Evolutionary conservation across 768 basidiomycete genomes (phyloP), one percentile per base, ranked within the genome.

Genomic region (Lyophyllum semitale): DNA sequence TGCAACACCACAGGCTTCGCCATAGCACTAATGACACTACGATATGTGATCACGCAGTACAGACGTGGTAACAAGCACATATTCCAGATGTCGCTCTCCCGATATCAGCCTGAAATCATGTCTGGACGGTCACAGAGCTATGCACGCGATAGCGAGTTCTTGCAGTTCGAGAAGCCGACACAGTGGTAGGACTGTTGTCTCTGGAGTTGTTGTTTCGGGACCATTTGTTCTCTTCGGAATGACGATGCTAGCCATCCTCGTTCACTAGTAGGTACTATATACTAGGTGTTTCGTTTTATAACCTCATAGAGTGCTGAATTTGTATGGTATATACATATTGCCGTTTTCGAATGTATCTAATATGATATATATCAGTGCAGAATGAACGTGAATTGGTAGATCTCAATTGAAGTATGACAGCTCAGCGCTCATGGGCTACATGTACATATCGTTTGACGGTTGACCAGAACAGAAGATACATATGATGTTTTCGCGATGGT

Each of bases 11-110:
- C 51, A 84, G 82, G 82, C 62, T 68, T 80, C 58, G 62, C 71
- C 49, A 78, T 75, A 23, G 63, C 73, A 5, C 40, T 76, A 23
- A 63, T 72, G 54, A 79, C 75, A 6, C 59, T 79, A 47, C 78
- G 75, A 55, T 84, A 77, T 66, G 61, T 76, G n/a, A 35, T 79
- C 54, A 61, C 65, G 15, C 75, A 84, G 63, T 70, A 75, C 65
- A 63, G 57, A 37, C 68, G 68, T 35, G 84, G 84, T 30, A 65
- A 78, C 65, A 77, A 73, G 54, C 82, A 84, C 60, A 68, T 84
- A 61, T 81, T 81, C 77, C 63, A 70, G 44, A 75, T 71, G 58
- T 71, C 83, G 17, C 70, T 86, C 33, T 80, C 81, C 4, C 76
- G 80, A 51, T 85, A 80, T 67, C 68, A 64, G 26, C 77, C 52